Evolutionary conservation across 306 rosid genomes (phyloP), one percentile per base, ranked within the genome.

Genomic region (Dryas alaskensis): DNA sequence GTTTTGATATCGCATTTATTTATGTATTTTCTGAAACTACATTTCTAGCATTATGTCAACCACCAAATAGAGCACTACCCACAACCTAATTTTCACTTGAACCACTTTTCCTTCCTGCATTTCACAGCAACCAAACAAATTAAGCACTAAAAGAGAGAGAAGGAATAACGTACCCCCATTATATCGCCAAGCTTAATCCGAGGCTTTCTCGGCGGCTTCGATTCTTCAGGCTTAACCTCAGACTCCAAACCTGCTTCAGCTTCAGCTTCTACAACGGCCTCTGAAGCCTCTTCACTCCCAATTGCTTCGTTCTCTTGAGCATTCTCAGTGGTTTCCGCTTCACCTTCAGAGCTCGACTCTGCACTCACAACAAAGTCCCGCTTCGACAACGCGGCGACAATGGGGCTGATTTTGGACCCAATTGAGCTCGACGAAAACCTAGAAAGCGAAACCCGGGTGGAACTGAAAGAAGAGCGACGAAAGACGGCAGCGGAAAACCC

Each of bases 101-200:
- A 19, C 8, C 10, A 55, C 42, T 40, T 48, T 9, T 3, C 12
- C 14, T 37, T 13, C 10, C 8, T 12, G 44, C 65, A 31, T 12
- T 62, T n/a, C 60, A 6, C 25, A 8, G 8, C 60, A 49, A 13
- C 17, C 57, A 73, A 61, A 54, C 59, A 7, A 43, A 58, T 3
- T 3, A 25, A 72, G 40, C 22, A 43, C 62, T 40, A 11, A 39
- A 17, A 57, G 53, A 62, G 8, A 31, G 39, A 37, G 22, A 40
- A 9, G 55, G 37, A 65, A 49, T 4, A 67, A 72, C 25, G 76
- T 86, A 94, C 99, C 99, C 98, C 97, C 95, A 94, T 92, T 22
- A 94, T 67, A 57, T 94, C 98, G n/a, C 99, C 98, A 11, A 94
- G 99, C 83, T 90, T 94, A 53, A 88, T 88, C 44, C 98, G 86